Evolutionary conservation across 345 rosid genomes (phyloP).

Genomic region (Raphanus sativus): DNA sequence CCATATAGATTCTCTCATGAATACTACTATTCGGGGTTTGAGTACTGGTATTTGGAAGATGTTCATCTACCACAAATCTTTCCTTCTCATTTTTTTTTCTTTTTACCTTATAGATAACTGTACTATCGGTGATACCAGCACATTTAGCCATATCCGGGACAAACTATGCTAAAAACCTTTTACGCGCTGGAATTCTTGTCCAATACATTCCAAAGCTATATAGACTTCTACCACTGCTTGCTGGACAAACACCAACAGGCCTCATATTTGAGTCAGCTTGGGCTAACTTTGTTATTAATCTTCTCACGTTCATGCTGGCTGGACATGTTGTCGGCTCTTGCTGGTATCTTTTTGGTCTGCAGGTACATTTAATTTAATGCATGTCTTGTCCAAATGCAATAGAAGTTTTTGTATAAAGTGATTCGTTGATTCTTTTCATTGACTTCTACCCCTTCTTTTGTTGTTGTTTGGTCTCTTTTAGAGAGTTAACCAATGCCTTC

Average conservation of each 20-base stretch:
- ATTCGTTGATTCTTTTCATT: constrained; percentile 3
- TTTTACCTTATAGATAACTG: background rate
- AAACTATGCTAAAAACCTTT: background rate
- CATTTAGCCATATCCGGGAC: background rate
- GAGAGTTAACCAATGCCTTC: constrained; percentile 92
- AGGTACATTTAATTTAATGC: constrained; percentile 45
- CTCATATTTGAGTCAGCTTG: constrained; percentile 2
- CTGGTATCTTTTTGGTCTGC: constrained; percentile 90
- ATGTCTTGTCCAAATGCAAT: background rate
- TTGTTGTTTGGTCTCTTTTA: constrained; percentile 31
- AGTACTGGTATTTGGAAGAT: background rate
- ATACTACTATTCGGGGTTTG: background rate
- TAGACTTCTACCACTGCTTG: background rate
- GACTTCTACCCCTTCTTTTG: background rate
- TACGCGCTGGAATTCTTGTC: background rate
- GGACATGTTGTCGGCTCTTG: constrained; percentile 79
- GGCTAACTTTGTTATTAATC: constrained; percentile 1
- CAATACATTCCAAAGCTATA: background rate
- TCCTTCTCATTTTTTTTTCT: background rate
- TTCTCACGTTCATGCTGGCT: constrained; percentile 44
- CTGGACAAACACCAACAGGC: constrained; percentile 1
- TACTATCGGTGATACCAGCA: background rate
- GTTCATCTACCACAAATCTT: background rate
- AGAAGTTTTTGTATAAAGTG: constrained; percentile 1
- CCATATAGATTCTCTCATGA: background rate